phyloP scores from a whole-genome alignment of 345 rosid species.

The Triadica sebifera region DNA sequence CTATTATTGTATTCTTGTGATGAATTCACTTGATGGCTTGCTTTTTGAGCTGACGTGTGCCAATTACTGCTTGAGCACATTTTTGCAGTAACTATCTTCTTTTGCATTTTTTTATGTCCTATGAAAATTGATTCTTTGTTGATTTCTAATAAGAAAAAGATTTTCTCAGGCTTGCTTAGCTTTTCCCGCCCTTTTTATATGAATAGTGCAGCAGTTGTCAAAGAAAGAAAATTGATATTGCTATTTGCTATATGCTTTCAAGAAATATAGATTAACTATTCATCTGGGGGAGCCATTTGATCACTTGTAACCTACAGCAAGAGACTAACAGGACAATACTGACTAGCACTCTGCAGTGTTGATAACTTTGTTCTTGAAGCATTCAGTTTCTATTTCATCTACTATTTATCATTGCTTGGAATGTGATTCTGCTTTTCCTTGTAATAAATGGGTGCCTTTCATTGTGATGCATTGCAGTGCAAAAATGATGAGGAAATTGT shows the following conservation, averaged over 20 bases:
- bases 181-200: neutral
- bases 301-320: neutral
- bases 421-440: constrained; percentile 3
- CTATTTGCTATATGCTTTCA: neutral
- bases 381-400: neutral
- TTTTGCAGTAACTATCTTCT: neutral
- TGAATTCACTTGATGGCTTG: neutral
- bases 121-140: too few relatives aligned
- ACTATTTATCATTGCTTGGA: neutral
- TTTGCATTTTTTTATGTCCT: too few relatives aligned
- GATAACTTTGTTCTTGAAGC: neutral
- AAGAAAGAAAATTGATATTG: neutral
- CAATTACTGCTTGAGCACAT: neutral
- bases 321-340: neutral
- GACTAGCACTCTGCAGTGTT: neutral
- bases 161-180: neutral
- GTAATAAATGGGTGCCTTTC: constrained; percentile 5
- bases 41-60: neutral
- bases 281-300: neutral
- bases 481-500: constrained; percentile 88
- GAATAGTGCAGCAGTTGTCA: neutral
- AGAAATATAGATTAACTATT: neutral
- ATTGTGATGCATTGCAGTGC: constrained; percentile 55
- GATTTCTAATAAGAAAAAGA: too few relatives aligned
- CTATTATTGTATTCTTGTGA: neutral